These are phyloP conservation scores for Coemansia sp. DNA, from an alignment of 371 early-diverging fungal genomes.

Conservation along the genomic window DNA sequence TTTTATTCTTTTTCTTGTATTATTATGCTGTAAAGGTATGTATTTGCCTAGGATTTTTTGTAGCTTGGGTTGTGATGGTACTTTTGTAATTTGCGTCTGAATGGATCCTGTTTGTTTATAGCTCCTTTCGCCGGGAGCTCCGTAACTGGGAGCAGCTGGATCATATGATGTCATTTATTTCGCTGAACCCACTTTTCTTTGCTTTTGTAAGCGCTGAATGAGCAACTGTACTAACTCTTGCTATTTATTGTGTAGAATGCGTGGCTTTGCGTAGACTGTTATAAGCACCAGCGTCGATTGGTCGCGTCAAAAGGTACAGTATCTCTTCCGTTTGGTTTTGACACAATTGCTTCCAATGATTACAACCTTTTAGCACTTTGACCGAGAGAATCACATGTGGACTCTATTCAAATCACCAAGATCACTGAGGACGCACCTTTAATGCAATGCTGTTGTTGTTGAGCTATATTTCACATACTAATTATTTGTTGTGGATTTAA, in stretches of 20 bases:
- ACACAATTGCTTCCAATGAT: slow-evolving; percentile 1
- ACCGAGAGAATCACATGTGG: slow-evolving; percentile 5
- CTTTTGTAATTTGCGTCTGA: slow-evolving; percentile 52
- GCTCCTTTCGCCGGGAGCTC: slow-evolving; percentile 40
- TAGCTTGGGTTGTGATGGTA: slow-evolving; percentile 24
- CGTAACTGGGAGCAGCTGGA: slow-evolving; percentile 10
- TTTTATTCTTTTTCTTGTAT: neutral
- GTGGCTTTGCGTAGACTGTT: neutral
- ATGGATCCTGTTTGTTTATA: slow-evolving; percentile 14
- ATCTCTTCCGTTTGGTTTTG: neutral
- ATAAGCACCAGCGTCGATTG: neutral
- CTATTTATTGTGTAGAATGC: neutral
- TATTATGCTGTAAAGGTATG: slow-evolving; percentile 6
- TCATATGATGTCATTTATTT: slow-evolving; percentile 25
- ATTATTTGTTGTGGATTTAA: no score
- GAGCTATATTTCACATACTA: no score
- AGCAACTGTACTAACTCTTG: neutral
- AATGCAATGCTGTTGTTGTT: no score
- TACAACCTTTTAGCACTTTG: neutral
- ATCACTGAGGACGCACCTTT: slow-evolving; percentile 24
- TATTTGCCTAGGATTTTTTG: neutral
- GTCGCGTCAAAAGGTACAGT: neutral
- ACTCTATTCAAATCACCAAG: slow-evolving; percentile 23
- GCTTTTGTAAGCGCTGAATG: neutral
- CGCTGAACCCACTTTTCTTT: slow-evolving; percentile 15